A percentile compares a stretch with the other conserved stretches of the same genome.
Conservation (phyloP, 768 basidiomycete genomes). For the Rhizopogon rudus region DNA sequence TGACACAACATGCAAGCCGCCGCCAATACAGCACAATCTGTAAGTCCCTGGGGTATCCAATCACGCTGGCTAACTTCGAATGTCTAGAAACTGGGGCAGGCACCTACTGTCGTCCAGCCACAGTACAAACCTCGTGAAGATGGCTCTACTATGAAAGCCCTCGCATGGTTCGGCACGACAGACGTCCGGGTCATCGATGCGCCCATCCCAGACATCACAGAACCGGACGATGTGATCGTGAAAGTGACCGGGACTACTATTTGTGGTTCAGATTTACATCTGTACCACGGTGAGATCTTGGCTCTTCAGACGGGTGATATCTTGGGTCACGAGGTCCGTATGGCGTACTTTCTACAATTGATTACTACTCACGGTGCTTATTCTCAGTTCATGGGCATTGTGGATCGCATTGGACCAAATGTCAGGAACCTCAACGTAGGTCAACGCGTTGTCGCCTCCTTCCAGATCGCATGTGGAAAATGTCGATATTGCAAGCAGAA, state of each 20-base stretch:
- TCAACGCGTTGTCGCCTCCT: constrained; percentile 72
- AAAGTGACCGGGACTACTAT: constrained; percentile 74
- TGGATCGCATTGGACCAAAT: constrained; percentile 60
- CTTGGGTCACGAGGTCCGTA: constrained; percentile 61
- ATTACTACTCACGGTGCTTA: neutral
- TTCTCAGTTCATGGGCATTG: constrained; percentile 57
- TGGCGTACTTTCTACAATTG: neutral
- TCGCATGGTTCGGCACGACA: constrained; percentile 59
- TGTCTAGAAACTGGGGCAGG: constrained; percentile 32
- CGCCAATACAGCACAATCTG: constrained; percentile 24
- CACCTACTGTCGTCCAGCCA: constrained; percentile 36
- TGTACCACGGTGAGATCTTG: constrained; percentile 67
- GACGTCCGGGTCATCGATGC: constrained; percentile 44
- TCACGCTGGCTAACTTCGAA: neutral
- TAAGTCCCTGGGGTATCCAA: constrained; percentile 5
- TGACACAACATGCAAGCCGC: constrained; percentile 22
- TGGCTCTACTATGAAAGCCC: constrained; percentile 60
- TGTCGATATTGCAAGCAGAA: constrained; percentile 73
- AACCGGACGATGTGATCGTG: constrained; percentile 72
- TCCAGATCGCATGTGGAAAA: constrained; percentile 73
- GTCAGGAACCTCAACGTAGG: constrained; percentile 58
- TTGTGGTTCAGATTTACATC: constrained; percentile 63
- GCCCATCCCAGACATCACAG: constrained; percentile 55
- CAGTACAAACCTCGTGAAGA: constrained; percentile 44
- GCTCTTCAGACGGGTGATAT: constrained; percentile 70